phyloP scores from a whole-genome alignment of 352 stramenopile genomes.

The Phytophthora crassamura region DNA sequence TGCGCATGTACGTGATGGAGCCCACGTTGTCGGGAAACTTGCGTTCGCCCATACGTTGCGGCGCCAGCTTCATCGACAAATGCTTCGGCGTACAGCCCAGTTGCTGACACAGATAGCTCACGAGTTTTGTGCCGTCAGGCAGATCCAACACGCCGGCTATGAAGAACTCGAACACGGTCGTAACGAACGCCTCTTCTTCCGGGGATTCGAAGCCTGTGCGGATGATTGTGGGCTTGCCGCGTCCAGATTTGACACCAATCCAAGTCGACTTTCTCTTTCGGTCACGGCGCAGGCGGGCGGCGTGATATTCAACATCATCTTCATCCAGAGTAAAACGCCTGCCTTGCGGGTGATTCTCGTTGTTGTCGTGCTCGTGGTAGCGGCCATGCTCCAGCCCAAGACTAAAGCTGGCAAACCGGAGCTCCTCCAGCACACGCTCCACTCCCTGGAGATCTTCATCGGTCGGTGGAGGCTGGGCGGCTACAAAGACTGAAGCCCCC shows the following conservation, averaged over 20 bases:
- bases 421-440: slow-evolving; percentile 36
- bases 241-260: slow-evolving; percentile 27
- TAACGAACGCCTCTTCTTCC: slow-evolving; percentile 71
- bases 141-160: slow-evolving; percentile 61
- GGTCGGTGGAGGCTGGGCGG: slow-evolving; percentile 42
- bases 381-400: slow-evolving; percentile 13
- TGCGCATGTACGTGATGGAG: slow-evolving; percentile 57
- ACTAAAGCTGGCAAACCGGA: slow-evolving; percentile 51
- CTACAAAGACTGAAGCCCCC: slow-evolving; percentile 68
- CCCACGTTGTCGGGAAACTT: slow-evolving; percentile 70
- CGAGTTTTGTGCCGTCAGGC: slow-evolving; percentile 59
- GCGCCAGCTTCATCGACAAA: slow-evolving; percentile 76
- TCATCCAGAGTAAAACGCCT: not conserved
- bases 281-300: not conserved
- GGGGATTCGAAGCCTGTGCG: slow-evolving; percentile 73
- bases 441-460: slow-evolving; percentile 43
- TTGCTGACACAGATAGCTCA: slow-evolving; percentile 65
- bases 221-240: slow-evolving; percentile 68
- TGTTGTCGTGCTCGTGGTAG: slow-evolving; percentile 14
- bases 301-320: slow-evolving; percentile 1
- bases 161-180: slow-evolving; percentile 69
- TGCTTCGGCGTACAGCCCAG: slow-evolving; percentile 60
- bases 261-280: slow-evolving; percentile 22
- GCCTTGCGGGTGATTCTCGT: not conserved
- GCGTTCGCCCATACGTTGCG: slow-evolving; percentile 51